These are phyloP conservation scores for Dactylis glomerata DNA, from an alignment of 176 grass and related monocot species.

Conservation along the genomic window DNA sequence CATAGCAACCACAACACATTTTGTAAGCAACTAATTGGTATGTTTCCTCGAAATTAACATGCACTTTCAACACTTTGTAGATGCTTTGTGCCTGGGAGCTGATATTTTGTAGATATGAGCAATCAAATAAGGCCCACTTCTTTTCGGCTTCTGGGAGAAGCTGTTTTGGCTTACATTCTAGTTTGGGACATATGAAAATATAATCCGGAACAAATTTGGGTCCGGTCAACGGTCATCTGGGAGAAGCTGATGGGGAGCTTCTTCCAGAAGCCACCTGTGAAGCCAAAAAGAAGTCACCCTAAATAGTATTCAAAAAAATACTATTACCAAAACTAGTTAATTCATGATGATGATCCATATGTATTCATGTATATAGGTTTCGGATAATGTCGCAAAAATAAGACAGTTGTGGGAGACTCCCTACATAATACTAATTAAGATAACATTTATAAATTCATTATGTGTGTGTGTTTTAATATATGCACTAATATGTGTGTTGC, in stretches of 20 bases:
- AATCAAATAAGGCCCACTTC: too few relatives aligned
- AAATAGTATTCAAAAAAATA: background rate
- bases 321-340: background rate
- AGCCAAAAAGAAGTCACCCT: too few relatives aligned
- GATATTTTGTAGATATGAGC: background rate
- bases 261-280: too few relatives aligned
- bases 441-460: background rate
- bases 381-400: background rate
- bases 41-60: background rate
- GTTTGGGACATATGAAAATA: too few relatives aligned
- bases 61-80: background rate
- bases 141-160: too few relatives aligned
- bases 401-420: background rate
- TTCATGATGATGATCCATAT: background rate
- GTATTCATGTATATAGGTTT: background rate
- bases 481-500: background rate
- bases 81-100: background rate
- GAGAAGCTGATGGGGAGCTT: too few relatives aligned
- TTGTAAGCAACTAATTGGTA: background rate
- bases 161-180: too few relatives aligned
- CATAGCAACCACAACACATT: background rate
- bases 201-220: too few relatives aligned
- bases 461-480: background rate
- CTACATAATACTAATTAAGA: background rate
- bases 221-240: too few relatives aligned